Evolutionary conservation across 2,329 filamentous ascomycete genomes (phyloP).

Genomic region (Hymenoscyphus scutula): DNA sequence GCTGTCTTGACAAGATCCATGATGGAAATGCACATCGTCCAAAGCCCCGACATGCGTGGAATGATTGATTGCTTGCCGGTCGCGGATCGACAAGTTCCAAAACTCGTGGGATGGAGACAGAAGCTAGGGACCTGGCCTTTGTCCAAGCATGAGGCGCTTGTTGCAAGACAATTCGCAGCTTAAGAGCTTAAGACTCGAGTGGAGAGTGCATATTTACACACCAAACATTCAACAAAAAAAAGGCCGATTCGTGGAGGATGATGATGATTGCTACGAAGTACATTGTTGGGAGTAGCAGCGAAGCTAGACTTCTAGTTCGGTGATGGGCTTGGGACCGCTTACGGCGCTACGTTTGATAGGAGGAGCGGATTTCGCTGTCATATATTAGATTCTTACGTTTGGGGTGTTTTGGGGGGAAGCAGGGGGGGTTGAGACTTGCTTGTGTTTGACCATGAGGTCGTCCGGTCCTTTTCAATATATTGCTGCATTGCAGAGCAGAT

Average conservation of each 20-base stretch:
- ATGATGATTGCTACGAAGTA: slow-evolving; percentile 2
- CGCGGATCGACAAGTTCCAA: slow-evolving; percentile 18
- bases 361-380: background rate
- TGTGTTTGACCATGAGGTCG: background rate
- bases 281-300: background rate
- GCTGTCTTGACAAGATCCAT: slow-evolving; percentile 32
- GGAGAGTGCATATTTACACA: background rate
- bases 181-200: slow-evolving; percentile 21
- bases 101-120: slow-evolving; percentile 31
- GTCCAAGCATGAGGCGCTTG: slow-evolving; percentile 28
- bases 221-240: background rate
- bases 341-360: background rate
- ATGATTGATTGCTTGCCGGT: slow-evolving; percentile 34
- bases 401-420: no score
- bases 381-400: background rate
- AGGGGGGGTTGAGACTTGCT: background rate
- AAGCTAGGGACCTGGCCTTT: slow-evolving; percentile 38
- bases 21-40: slow-evolving; percentile 35
- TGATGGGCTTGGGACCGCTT: background rate
- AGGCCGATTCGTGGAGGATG: background rate
- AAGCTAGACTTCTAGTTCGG: slow-evolving; percentile 1
- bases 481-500: background rate
- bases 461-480: background rate
- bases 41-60: slow-evolving; percentile 30
- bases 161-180: slow-evolving; percentile 25